A percentile compares a stretch with the other conserved stretches of the same genome.
phyloP scores from a whole-genome alignment of 257 asterid genomes.

The Knoxia roxburghii region DNA sequence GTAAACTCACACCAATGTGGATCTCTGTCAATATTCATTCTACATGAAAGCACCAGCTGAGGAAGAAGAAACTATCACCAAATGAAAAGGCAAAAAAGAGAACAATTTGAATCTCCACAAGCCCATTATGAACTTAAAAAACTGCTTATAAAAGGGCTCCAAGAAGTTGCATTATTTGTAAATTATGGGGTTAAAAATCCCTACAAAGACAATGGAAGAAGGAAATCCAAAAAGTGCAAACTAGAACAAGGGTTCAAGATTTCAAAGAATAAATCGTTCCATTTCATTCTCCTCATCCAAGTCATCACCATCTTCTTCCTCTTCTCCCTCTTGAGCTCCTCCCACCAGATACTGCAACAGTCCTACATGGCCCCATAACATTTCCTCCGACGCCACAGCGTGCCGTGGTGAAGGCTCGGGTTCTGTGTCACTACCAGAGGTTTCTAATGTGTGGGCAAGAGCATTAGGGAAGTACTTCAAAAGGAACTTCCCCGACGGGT shows the following conservation, averaged over 20 bases:
- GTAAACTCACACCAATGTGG: too few species aligned
- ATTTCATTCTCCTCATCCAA: slow-evolving; percentile 15
- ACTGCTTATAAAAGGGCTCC: neutral
- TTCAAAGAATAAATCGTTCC: slow-evolving; percentile 8
- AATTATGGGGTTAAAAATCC: too few species aligned
- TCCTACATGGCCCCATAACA: slow-evolving; percentile 29
- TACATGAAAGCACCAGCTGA: neutral
- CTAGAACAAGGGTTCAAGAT: neutral
- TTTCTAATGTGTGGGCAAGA: slow-evolving; percentile 27
- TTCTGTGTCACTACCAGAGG: slow-evolving; percentile 20
- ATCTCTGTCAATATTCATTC: too few species aligned
- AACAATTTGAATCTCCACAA: neutral
- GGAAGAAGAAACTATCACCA: neutral
- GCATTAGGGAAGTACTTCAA: slow-evolving; percentile 35
- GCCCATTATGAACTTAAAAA: too few species aligned
- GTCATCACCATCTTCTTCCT: neutral
- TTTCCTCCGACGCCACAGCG: slow-evolving; percentile 27
- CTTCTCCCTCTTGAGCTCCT: neutral
- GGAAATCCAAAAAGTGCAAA: neutral
- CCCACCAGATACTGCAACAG: slow-evolving; percentile 19
- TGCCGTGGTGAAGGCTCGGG: slow-evolving; percentile 13
- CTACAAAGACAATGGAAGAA: neutral
- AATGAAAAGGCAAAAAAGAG: neutral
- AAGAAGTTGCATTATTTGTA: too few species aligned
- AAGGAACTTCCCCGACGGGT: slow-evolving; percentile 37